Base-by-base conservation (phyloP, 805 yeast genomes). In the Pichia kluyveri region DNA sequence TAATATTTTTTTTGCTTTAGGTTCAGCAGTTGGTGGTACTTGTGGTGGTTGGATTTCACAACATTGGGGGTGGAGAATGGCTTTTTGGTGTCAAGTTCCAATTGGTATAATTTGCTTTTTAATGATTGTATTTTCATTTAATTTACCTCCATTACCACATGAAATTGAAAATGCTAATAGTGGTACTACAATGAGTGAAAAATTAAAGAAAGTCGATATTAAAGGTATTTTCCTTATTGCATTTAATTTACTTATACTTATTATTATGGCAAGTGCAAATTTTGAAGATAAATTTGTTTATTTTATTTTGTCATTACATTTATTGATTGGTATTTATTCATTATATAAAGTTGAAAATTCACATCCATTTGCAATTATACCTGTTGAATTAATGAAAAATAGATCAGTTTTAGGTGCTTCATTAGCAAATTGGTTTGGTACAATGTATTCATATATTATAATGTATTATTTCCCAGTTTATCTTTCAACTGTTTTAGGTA, bases 1-100 rank as follows among this genome's bases (percentile, higher is more conserved):
- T 37, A 89, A 89, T 61, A 71, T 87, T 18, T 81, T 80, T 44
- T 90, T 75, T 60, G 93, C 93, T 4, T 58, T 82, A 30, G 97
- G 97, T 3, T 82, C 88, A 4, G 80, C 85, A 0, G 65, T 75
- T 41, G 95, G 95, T 30, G 91, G 91, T 1, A 62, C 79, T 2
- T 61, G 77, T 36, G 82, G 69, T 65, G 89, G 89, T 4, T 61
- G 78, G 56, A 65, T 80, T 38, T 72, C 80, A 23, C 80, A 79
- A 51, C 52, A 52, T 36, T 68, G 71, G 47, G 85, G 86, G 36
- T 80, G 86, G 96, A 70, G 91, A 60, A 69, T 67, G 62, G 79
- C 83, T 23, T 80, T 80, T 59, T 62, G 75, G 55, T 52, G 71
- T 38, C 83, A 82, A 60, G 68, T 74, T 27, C 80, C 84, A 17